These are phyloP conservation scores for Avena insularis DNA, from an alignment of 176 grass and related monocot species.

Conservation along the genomic window DNA sequence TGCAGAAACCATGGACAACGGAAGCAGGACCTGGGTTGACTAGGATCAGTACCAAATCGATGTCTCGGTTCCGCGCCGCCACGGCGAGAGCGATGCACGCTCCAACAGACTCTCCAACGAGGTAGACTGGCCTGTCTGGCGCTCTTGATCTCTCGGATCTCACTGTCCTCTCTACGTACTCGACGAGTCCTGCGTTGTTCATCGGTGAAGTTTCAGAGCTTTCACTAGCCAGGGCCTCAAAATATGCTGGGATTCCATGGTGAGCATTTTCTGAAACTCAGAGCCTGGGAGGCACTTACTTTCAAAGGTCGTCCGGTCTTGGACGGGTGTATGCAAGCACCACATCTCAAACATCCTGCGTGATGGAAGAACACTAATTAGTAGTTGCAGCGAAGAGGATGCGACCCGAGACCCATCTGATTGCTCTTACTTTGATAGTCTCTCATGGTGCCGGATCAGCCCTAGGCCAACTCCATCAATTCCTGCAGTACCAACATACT, in stretches of 20 bases:
- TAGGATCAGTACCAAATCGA: slow-evolving; percentile 76
- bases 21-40: slow-evolving; percentile 82
- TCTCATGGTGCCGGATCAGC: slow-evolving; percentile 71
- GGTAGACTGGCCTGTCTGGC: slow-evolving; percentile 68
- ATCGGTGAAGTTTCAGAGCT: neutral
- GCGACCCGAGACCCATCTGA: neutral
- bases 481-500: slow-evolving; percentile 50
- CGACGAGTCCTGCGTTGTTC: slow-evolving; percentile 59
- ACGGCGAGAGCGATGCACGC: slow-evolving; percentile 85
- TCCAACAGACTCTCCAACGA: slow-evolving; percentile 85
- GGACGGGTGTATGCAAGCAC: slow-evolving; percentile 90
- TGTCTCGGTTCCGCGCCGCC: slow-evolving; percentile 66
- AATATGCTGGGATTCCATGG: neutral
- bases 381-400: neutral
- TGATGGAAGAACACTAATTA: neutral
- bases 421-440: slow-evolving; percentile 71
- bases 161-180: slow-evolving; percentile 73
- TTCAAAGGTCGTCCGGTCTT: slow-evolving; percentile 80
- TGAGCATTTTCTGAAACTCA: neutral
- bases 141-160: slow-evolving; percentile 56
- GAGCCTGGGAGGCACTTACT: slow-evolving; percentile 34
- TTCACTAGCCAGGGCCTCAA: neutral
- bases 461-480: slow-evolving; percentile 87
- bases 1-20: neutral
- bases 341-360: slow-evolving; percentile 88